Evolutionary conservation across 2,329 filamentous ascomycete species (phyloP), one percentile per base, ranked within the genome.

Genomic region (Aureobasidium sp.): DNA sequence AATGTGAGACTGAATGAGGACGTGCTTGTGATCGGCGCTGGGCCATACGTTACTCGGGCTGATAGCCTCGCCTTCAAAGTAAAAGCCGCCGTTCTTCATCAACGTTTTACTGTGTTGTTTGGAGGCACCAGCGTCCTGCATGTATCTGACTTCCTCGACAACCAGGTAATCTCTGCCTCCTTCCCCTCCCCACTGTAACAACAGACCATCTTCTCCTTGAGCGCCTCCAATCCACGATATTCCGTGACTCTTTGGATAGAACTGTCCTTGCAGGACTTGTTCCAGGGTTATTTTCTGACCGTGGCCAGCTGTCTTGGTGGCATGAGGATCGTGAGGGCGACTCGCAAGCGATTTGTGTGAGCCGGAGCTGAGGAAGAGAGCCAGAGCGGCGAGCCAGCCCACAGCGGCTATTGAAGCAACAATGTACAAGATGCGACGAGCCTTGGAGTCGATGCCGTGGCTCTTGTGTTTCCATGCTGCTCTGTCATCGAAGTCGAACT

Each of bases 11-110:
- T 85, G 81, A n/a, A 96, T 77, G 55, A 99, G 80, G 3, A 99
- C 90, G 71, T 89, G 93, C 68, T 86, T 90, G 72, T 96, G 79
- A 71, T 97, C 84, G 29, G 85, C 84, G 69, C 90, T 96, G 2
- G 94, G 90, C 78, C 83, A 86, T 3, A 85, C 82, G 66, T 82
- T 79, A 15, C 73, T 74, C 0, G 89, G 85, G n/a, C 68, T 71
- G 65, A 90, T 77, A 17, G 73, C 73, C 54, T 78, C 72, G 11
- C 78, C 82, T 9, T 79, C 79, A 60, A 85, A 85, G 19, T 76
- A 71, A 67, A 99, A 90, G 43, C 70, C 74, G 0, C 77, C 70
- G 13, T 81, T 72, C 73, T 90, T 83, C 85, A 99, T 95, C 67
- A 99, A 77, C 0, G 86, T 88, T 64, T 81, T 86, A 58, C 83